Evolutionary conservation across 139 green algal species (phyloP).

Genomic region (Chlorella sp.): DNA sequence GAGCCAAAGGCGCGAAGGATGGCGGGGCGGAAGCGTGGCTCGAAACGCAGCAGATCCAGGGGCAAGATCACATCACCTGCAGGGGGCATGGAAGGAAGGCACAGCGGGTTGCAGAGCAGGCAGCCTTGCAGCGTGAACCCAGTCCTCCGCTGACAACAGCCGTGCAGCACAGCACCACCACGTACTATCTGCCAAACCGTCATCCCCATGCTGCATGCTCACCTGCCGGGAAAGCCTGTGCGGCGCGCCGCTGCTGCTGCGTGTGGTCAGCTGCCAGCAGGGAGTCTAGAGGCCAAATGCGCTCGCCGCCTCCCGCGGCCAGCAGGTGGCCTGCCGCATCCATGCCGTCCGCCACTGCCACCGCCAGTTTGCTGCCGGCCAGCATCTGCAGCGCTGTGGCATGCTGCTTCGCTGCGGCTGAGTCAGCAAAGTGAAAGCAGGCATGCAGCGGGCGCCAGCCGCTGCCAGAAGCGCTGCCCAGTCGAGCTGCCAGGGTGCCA

Average conservation of each 20-base stretch:
- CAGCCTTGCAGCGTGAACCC: too few species aligned
- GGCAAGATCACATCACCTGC: slow-evolving; percentile 31
- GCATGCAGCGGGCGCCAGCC: background rate
- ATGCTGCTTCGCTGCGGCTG: background rate
- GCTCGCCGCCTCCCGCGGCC: background rate
- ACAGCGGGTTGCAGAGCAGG: too few species aligned
- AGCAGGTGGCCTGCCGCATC: slow-evolving; percentile 2
- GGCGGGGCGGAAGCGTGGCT: slow-evolving; percentile 14
- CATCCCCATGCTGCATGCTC: background rate
- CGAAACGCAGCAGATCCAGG: slow-evolving; percentile 41
- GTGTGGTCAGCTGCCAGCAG: slow-evolving; percentile 23
- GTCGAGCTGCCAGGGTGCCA: background rate
- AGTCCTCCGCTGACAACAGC: too few species aligned
- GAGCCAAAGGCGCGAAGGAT: slow-evolving; percentile 54
- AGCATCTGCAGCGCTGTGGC: background rate
- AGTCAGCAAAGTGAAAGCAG: slow-evolving; percentile 13
- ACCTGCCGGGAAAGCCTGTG: background rate
- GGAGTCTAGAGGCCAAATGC: slow-evolving; percentile 59
- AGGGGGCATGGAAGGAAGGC: background rate
- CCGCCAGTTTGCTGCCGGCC: background rate
- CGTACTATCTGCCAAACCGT: too few species aligned
- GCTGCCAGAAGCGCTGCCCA: background rate
- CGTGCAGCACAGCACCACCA: too few species aligned
- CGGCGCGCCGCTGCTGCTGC: background rate
- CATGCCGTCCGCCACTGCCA: slow-evolving; percentile 18